Conservation (phyloP, 108 stramenopile species). For the Cyclotella atomus region DNA sequence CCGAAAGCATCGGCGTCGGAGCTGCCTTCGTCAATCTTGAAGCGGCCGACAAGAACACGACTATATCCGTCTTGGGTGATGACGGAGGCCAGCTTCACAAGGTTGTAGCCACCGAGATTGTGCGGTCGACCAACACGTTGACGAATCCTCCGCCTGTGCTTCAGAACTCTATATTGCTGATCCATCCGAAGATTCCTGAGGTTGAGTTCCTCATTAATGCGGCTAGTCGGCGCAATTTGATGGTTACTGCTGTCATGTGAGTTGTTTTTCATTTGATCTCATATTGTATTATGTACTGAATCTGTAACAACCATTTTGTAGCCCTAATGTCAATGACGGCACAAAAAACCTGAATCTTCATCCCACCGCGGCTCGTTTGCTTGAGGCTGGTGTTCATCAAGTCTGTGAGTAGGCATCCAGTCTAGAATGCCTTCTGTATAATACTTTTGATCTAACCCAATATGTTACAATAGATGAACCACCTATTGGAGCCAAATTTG, state of each 20-base stretch:
- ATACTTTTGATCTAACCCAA: no score
- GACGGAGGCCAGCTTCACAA: slow-evolving; percentile 54
- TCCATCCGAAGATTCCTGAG: slow-evolving; percentile 49
- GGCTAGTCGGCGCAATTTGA: slow-evolving; percentile 46
- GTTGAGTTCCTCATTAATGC: slow-evolving; percentile 47
- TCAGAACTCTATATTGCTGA: slow-evolving; percentile 56
- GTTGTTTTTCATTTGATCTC: neutral
- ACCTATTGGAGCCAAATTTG: slow-evolving; percentile 54
- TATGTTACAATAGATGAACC: no score
- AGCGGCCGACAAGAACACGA: slow-evolving; percentile 45
- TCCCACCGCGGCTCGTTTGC: slow-evolving; percentile 58
- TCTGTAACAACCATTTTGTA: no score
- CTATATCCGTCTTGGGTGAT: slow-evolving; percentile 40
- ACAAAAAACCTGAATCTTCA: slow-evolving; percentile 52
- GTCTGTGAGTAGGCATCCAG: no score
- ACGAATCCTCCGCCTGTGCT: slow-evolving; percentile 37
- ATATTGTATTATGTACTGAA: no score
- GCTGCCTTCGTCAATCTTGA: slow-evolving; percentile 32
- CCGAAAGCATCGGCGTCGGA: slow-evolving; percentile 30
- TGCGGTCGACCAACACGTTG: slow-evolving; percentile 43
- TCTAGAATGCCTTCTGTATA: no score
- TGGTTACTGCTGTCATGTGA: slow-evolving; percentile 53
- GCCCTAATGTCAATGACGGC: slow-evolving; percentile 48
- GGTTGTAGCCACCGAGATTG: slow-evolving; percentile 61
- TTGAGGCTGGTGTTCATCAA: slow-evolving; percentile 59